Base-by-base conservation (phyloP, 768 basidiomycete species). In the Termitomyces sp. region DNA sequence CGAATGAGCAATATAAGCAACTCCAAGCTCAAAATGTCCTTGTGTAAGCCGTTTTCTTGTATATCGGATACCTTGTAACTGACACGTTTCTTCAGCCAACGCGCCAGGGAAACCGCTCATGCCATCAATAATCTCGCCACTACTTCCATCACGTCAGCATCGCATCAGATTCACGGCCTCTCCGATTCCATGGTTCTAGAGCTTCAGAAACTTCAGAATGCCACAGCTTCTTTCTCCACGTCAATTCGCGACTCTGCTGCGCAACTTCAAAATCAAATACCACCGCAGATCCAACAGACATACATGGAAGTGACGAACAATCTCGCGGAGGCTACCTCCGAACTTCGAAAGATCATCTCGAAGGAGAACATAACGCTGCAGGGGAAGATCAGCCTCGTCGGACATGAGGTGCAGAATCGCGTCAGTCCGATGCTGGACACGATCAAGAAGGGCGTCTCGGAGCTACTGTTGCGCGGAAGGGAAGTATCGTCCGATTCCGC, bases 1-100 rank as follows among this genome's bases (percentile, higher is more conserved):
- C 90, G 4, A 78, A 81, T 56, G 87, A 91, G 63, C 90, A 91
- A 67, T 72, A 91, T 68, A 88, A 85, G 61, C 83, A 89, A 63
- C 73, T 91, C 46, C 86, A 87, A 66, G 76, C 79, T 17, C 91
- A 92, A 65, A 88, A 77, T 60, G 79, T 74, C 52, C 72, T 91
- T 49, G 81, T 89, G 86, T 90, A 74, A 50, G 86, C 76, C 7
- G 14, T 34, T 20, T 5, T 25, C 12, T 14, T 8, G 25, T 9
- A 17, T 15, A 34, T 32, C 2, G 8, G 7, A 32, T 52, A 3
- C 6, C 5, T 5, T 20, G 31, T 56, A 4, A 20, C 20, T 43
- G 20, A 51, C 31, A 20, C 8, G 0, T 36, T 40, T 20, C 61
- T 9, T 15, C 12, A 91, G 88, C 57, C 87, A 91, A 79, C 83